phyloP scores from a whole-genome alignment of 1,284 basidiomycete genomes.

The Cryptococcus wingfieldii region DNA sequence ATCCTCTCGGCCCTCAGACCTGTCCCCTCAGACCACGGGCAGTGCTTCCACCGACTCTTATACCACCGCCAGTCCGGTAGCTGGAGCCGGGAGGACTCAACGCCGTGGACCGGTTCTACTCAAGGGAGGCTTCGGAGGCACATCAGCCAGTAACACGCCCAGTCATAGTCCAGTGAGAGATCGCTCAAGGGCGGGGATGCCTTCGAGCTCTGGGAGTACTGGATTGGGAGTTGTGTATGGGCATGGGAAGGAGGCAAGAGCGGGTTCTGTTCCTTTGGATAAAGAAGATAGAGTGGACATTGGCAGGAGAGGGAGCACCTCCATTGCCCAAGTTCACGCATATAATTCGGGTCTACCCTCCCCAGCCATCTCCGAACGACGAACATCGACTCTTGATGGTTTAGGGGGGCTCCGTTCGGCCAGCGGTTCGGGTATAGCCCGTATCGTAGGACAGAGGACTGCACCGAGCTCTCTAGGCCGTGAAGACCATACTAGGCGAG shows the following conservation, averaged over 20 bases:
- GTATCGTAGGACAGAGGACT: slow-evolving; percentile 4
- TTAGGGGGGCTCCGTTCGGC: not conserved
- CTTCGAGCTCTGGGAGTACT: not conserved
- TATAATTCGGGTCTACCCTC: not conserved
- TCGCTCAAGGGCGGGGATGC: not conserved
- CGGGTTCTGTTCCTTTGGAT: not conserved
- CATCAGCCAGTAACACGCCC: slow-evolving; percentile 14
- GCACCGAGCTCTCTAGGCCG: slow-evolving; percentile 10
- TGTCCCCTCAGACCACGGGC: slow-evolving; percentile 37
- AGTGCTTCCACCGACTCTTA: slow-evolving; percentile 11
- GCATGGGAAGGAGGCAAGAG: not conserved
- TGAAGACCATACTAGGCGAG: not conserved
- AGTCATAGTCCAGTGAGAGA: slow-evolving; percentile 28
- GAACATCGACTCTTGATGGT: not conserved
- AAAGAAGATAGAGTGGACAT: not conserved
- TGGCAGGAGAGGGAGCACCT: not conserved
- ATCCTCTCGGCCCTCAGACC: slow-evolving; percentile 1
- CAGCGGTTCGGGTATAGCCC: not conserved
- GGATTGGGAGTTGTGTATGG: slow-evolving; percentile 5
- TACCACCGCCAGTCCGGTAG: slow-evolving; percentile 12
- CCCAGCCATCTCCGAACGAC: not conserved
- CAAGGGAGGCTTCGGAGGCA: slow-evolving; percentile 43
- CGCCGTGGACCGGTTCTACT: slow-evolving; percentile 44
- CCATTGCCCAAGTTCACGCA: not conserved
- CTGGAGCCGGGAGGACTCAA: slow-evolving; percentile 7